phyloP scores from a whole-genome alignment of 192 early-diverging fungal genomes.

The Dispira parvispora region DNA sequence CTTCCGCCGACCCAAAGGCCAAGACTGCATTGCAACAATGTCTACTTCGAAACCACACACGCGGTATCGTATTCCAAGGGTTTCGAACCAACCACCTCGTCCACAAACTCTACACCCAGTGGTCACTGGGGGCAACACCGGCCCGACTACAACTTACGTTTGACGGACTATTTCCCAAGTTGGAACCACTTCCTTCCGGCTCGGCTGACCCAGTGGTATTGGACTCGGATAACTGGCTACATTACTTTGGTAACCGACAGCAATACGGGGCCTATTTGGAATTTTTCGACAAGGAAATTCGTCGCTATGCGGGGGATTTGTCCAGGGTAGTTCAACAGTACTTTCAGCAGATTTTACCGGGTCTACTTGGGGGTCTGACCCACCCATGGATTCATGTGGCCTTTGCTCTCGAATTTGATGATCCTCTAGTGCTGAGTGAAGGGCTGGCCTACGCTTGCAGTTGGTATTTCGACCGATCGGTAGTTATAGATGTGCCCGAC shows the following conservation, averaged over 20 bases:
- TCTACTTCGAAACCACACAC: background rate
- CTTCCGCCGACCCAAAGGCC: background rate
- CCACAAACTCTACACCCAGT: background rate
- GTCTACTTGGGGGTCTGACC: background rate
- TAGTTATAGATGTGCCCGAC: background rate
- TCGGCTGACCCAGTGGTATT: background rate
- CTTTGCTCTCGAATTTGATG: background rate
- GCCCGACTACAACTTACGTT: background rate
- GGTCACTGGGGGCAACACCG: background rate
- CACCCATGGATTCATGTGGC: slow-evolving; percentile 8
- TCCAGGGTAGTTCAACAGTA: background rate
- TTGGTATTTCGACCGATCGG: background rate
- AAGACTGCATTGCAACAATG: background rate
- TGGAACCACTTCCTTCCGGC: background rate
- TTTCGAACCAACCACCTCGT: background rate
- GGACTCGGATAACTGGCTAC: background rate
- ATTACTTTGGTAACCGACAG: background rate
- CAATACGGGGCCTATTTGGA: background rate
- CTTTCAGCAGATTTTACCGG: background rate
- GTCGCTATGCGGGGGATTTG: background rate
- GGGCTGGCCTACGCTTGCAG: slow-evolving; percentile 7
- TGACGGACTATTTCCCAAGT: too few relatives aligned
- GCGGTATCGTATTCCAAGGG: background rate
- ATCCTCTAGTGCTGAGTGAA: background rate
- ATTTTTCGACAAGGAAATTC: background rate